Evolutionary conservation across 2,329 filamentous ascomycete species (phyloP), one percentile per base, ranked within the genome.

Genomic region (Neonectria hederae): DNA sequence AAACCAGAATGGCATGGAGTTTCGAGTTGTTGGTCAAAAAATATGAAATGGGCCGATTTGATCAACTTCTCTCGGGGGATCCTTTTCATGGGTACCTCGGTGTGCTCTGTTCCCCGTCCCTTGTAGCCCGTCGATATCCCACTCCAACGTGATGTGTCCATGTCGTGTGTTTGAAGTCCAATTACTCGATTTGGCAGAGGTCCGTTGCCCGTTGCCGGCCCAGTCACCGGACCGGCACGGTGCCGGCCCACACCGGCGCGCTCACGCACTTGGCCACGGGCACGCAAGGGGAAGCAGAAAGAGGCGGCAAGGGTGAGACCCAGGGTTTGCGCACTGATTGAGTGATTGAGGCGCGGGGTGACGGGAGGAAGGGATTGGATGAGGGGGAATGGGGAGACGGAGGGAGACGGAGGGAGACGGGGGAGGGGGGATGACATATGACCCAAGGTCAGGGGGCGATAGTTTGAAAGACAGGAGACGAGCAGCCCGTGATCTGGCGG

Each of bases 291-390:
- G 42, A 42, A 43, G 13, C 13, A 49, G 49, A 56, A 56, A 53
- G 54, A 24, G 22, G 26, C 24, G 28, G 17, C 46, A 28, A 57
- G 52, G 45, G 14, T 35, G 28, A 19, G 24, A n/a, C 30, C 42
- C 43, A 43, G 49, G 32, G 40, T 54, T 54, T 58, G 42, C 32
- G 54, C 49, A 22, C 35, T 54, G 61, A 55, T 63, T 59, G 48
- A 51, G 54, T 54, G 61, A 63, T 59, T 24, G 49, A 35, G 61
- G 61, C 51, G 55, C 61, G 55, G 55, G 54, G 60, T 54, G 54
- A 58, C 38, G 55, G n/a, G 49, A 32, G 43, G 28, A 49, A 58
- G 35, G 61, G 61, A 63, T 63, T 63, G 61, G 54, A 55, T 22
- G 43, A 54, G 46, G 49, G 38, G 40, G 26, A 30, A 38, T 49